A percentile compares a stretch with the other conserved stretches of the same genome.
Conservation (phyloP, 176 grass and related monocot species). For the Aegilops longissima region DNA sequence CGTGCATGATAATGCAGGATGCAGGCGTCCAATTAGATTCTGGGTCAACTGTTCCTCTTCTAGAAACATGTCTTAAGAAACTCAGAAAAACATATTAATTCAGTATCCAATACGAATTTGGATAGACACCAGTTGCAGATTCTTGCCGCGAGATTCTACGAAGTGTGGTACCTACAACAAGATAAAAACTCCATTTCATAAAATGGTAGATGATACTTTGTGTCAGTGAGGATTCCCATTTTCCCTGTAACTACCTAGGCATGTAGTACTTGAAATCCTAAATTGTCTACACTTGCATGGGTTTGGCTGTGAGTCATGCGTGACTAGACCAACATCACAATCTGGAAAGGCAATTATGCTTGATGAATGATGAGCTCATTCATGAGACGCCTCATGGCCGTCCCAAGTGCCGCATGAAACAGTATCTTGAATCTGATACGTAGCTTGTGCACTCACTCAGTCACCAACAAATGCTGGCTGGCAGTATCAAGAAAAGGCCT, state of each 20-base stretch:
- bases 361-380: constrained; percentile 8
- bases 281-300: no score
- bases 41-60: background rate
- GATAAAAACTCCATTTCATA: no score
- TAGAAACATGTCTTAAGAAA: background rate
- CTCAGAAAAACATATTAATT: background rate
- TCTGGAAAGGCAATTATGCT: background rate
- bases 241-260: no score
- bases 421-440: constrained; percentile 14
- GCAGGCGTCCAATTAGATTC: background rate
- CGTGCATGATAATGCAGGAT: background rate
- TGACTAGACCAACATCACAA: constrained; percentile 6
- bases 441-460: background rate
- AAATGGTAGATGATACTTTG: no score
- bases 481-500: background rate
- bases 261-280: no score
- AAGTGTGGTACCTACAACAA: background rate
- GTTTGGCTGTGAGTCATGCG: background rate
- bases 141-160: background rate
- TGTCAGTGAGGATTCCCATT: no score
- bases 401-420: constrained; percentile 25
- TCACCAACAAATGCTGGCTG: no score
- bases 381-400: constrained; percentile 8
- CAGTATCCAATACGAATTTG: background rate
- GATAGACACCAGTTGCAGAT: background rate